Evolutionary conservation across 352 stramenopile genomes (phyloP).

Genomic region (Phytophthora quininea): DNA sequence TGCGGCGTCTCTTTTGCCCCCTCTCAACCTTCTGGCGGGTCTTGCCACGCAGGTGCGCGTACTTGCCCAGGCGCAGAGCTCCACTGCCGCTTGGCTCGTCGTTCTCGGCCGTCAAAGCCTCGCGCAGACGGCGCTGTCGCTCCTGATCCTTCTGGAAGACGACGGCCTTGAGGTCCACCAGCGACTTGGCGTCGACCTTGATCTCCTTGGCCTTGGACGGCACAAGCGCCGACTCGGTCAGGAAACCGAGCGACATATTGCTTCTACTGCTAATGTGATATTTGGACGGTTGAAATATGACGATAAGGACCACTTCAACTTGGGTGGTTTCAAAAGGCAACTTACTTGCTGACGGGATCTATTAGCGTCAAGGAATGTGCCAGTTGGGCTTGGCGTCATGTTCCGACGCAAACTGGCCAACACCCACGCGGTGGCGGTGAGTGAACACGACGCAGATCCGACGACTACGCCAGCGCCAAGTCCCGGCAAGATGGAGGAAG

Average conservation of each 20-base stretch:
- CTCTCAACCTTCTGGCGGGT: conserved; percentile 30
- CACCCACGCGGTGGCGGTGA: conserved; percentile 10
- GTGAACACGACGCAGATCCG: conserved; percentile 11
- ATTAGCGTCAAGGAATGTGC: not conserved
- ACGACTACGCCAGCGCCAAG: conserved; percentile 14
- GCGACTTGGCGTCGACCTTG: conserved; percentile 84
- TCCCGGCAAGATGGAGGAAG: not conserved
- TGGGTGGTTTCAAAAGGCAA: conserved; percentile 3
- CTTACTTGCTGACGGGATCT: not conserved
- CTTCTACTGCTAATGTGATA: not conserved
- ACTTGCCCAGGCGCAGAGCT: conserved; percentile 40
- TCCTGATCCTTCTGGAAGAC: conserved; percentile 88
- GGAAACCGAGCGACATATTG: conserved; percentile 87
- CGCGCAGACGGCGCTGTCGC: conserved; percentile 56
- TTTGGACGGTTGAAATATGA: conserved; percentile 1
- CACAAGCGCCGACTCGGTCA: conserved; percentile 92
- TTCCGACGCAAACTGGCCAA: conserved; percentile 22
- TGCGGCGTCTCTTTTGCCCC: conserved; percentile 37
- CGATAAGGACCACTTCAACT: conserved; percentile 2
- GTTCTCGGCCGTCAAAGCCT: conserved; percentile 35
- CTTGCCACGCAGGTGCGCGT: conserved; percentile 54
- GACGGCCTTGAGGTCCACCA: conserved; percentile 84
- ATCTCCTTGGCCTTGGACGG: conserved; percentile 91
- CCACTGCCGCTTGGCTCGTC: conserved; percentile 7
- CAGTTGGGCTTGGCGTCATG: conserved; percentile 7